phyloP scores from a whole-genome alignment of 306 rosid genomes.

The Cucurbita ficifolia region DNA sequence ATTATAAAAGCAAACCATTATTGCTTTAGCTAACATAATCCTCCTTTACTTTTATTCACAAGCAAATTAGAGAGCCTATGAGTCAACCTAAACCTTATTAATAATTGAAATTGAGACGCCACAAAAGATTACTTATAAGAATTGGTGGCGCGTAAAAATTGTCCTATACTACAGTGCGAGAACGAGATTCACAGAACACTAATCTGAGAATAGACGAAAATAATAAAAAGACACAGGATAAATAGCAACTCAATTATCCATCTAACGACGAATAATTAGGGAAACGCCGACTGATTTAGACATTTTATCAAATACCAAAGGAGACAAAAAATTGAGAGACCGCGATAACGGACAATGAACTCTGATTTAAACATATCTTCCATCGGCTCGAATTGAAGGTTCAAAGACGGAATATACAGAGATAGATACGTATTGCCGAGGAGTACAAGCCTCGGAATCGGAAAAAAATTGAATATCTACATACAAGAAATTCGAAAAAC shows the following conservation, averaged over 20 bases:
- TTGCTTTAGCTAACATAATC: not conserved
- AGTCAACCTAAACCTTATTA: not conserved
- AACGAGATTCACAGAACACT: not conserved
- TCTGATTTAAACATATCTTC: conserved; percentile 6
- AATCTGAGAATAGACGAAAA: not conserved
- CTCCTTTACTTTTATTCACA: not conserved
- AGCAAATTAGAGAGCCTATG: not conserved
- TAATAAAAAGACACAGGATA: not conserved
- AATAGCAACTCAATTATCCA: not conserved
- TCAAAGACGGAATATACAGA: not conserved
- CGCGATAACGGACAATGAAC: not conserved
- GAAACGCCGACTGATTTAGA: conserved; percentile 12
- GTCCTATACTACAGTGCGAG: not conserved
- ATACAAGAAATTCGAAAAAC: conserved; percentile 6
- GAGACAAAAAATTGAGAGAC: conserved; percentile 6
- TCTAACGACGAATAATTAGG: not conserved
- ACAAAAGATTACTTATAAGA: not conserved
- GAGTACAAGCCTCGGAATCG: conserved; percentile 6
- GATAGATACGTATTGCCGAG: not conserved
- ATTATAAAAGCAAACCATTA: not conserved
- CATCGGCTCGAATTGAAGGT: not conserved
- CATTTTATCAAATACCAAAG: conserved; percentile 12
- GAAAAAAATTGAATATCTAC: not conserved
- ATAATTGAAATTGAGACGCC: not conserved
- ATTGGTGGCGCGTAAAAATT: not conserved